Evolutionary conservation across 2,329 filamentous ascomycete genomes (phyloP), one percentile per base, ranked within the genome.

Genomic region (Dactylellina haptotyla): DNA sequence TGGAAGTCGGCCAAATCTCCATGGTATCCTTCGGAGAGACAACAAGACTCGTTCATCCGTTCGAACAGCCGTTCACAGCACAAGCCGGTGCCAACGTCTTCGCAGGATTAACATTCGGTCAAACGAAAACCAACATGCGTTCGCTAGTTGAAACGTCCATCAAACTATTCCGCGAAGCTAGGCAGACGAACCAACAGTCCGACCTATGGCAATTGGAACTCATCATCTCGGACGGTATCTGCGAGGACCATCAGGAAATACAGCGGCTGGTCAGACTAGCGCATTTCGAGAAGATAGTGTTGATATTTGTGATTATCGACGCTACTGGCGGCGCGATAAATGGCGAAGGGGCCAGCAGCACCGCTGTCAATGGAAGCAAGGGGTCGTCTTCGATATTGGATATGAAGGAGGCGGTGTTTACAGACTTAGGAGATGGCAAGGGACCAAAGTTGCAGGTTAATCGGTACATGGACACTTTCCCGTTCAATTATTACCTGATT

Each of bases 251-350:
- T 80, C 91, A 93, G 16, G 85, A 87, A 3, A 93, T 99, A 77
- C 87, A 91, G 14, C 85, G 92, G 3, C 85, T 98, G 20, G 88
- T 99, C 9, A 86, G 95, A 8, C 90, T 94, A 81, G 94, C 95
- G 0, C 88, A 93, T 79, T 93, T 97, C 81, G 92, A 97, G 82
- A 86, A 93, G 14, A 96, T 99, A 79, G 97, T 99, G 92, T 89
- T 98, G 75, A 94, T 99, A 4, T 99, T 99, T 80, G 92, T 99
- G 78, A 90, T 99, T 78, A 92, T 99, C 79, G 95, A 99, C 83
- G 79, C 84, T 20, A 81, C 82, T 67, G 81, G 81, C 23, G 83
- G 84, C 75, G 84, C 84, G 76, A 82, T 84, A 56, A 85, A 85
- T 50, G 75, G 75, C 41, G 51, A 56, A 2, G 67, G 61, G 6